Evolutionary conservation across 108 stramenopile genomes (phyloP).

Genomic region (Nannochloropsis gaditana): DNA sequence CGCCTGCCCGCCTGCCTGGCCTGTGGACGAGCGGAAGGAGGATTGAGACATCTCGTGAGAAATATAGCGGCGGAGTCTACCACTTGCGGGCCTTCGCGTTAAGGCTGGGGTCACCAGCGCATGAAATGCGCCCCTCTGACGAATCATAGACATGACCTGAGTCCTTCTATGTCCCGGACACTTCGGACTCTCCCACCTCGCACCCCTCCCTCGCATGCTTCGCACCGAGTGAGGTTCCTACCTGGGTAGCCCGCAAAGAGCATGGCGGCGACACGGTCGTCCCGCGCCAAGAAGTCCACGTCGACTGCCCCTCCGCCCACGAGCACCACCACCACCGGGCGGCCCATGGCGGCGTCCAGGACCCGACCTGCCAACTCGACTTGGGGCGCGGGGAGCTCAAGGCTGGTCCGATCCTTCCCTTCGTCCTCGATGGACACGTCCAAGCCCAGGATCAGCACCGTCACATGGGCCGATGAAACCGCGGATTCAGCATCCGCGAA

Average conservation of each 20-base stretch:
- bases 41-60: too few relatives aligned
- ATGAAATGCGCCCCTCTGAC: too few relatives aligned
- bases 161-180: too few relatives aligned
- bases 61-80: too few relatives aligned
- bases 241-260: conserved; percentile 46
- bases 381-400: background rate
- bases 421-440: background rate
- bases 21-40: background rate
- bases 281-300: background rate
- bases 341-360: background rate
- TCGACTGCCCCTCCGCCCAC: conserved; percentile 37
- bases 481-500: background rate
- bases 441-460: background rate
- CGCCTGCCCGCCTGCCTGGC: conserved; percentile 23
- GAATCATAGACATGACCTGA: too few relatives aligned
- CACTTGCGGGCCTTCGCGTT: too few relatives aligned
- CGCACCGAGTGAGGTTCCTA: background rate
- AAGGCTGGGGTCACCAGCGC: too few relatives aligned
- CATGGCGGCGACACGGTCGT: conserved; percentile 41
- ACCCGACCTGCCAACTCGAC: background rate
- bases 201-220: too few relatives aligned
- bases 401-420: background rate
- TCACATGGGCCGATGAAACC: background rate
- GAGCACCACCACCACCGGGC: background rate
- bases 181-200: too few relatives aligned